phyloP scores from a whole-genome alignment of 1,284 basidiomycete genomes.

The Polyporus tsugae region DNA sequence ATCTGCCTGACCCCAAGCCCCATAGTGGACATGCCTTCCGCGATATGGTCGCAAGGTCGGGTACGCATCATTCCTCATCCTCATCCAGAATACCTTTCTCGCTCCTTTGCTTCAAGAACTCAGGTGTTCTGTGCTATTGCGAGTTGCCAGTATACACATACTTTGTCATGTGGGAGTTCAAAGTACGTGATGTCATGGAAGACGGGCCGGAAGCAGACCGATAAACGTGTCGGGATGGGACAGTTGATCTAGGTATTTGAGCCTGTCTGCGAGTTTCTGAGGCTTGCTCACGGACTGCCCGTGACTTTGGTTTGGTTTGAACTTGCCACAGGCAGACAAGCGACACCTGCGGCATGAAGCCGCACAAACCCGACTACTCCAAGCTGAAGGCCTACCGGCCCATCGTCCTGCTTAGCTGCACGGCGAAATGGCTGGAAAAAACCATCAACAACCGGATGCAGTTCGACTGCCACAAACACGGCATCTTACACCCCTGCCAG shows the following conservation, averaged over 20 bases:
- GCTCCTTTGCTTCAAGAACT: no score
- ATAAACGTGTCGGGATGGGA: neutral
- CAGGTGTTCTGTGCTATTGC: no score
- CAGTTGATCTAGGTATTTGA: no score
- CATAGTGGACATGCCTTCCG: neutral
- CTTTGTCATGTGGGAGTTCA: neutral
- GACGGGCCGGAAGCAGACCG: neutral
- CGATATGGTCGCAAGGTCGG: neutral
- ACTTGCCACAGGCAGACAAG: neutral
- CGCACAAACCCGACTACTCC: no score
- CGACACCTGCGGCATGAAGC: neutral
- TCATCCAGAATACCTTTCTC: no score
- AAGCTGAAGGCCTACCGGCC: no score
- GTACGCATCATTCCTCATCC: neutral
- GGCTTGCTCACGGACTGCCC: neutral
- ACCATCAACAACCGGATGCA: no score
- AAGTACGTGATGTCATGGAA: neutral
- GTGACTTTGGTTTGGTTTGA: neutral
- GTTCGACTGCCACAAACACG: no score
- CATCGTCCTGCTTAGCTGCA: no score
- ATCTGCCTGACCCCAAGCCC: neutral
- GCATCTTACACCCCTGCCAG: no score
- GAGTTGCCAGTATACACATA: neutral
- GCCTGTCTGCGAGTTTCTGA: no score
- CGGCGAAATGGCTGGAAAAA: no score